Conservation (phyloP, 768 basidiomycete genomes). For the Galerina sulciceps region DNA sequence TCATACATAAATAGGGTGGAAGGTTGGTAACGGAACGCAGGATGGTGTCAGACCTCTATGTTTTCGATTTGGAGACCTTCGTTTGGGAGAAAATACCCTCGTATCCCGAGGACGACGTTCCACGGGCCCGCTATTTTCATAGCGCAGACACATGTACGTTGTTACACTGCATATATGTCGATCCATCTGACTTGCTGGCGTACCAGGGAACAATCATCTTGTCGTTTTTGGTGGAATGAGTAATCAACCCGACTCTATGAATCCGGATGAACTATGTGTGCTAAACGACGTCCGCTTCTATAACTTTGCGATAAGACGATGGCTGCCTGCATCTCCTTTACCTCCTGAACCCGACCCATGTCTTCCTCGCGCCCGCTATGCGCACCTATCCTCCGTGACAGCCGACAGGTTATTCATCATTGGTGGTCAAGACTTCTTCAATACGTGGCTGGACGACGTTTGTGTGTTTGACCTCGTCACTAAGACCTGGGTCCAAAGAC, state of each 20-base stretch:
- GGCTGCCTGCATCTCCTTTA: conserved; percentile 60
- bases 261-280: conserved; percentile 86
- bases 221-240: conserved; percentile 97
- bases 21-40: conserved; percentile 83
- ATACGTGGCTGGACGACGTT: conserved; percentile 93
- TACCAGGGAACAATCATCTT: conserved; percentile 84
- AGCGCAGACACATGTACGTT: conserved; percentile 81
- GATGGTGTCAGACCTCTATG: conserved; percentile 91
- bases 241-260: conserved; percentile 69
- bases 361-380: conserved; percentile 87
- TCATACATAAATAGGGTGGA: conserved; percentile 63
- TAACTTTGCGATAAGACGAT: conserved; percentile 70
- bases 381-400: conserved; percentile 89
- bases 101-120: conserved; percentile 68
- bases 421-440: conserved; percentile 93
- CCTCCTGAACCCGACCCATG: conserved; percentile 47
- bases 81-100: conserved; percentile 75
- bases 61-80: conserved; percentile 83
- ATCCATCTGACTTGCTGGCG: conserved; percentile 7
- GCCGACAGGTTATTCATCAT: conserved; percentile 87
- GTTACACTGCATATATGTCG: neutral
- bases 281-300: conserved; percentile 92
- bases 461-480: conserved; percentile 82
- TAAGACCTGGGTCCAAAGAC: conserved; percentile 78
- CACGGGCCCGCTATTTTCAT: conserved; percentile 93